A percentile compares a stretch with the other conserved stretches of the same genome.
phyloP scores from a whole-genome alignment of 306 rosid genomes.

The cucumber (Cucumis sativus) region Cucumber_9930_V3 NC_026658.2:5642501-5643000 shows the following conservation, averaged over 20 bases:
- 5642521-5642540: slow-evolving; percentile 20
- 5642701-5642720: slow-evolving; percentile 25
- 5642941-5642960: not conserved
- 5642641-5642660: slow-evolving; percentile 94
- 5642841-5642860: not conserved
- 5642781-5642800: not conserved
- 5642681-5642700: slow-evolving; percentile 91
- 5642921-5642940: not conserved
- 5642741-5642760: not conserved
- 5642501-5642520: not conserved
- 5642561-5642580: slow-evolving; percentile 25
- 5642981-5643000: not conserved
- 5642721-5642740: not conserved
- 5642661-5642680: slow-evolving; percentile 85
- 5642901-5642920: not conserved
- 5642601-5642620: slow-evolving; percentile 91
- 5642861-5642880: not conserved
- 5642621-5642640: slow-evolving; percentile 93
- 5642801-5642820: not conserved
- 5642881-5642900: not conserved
- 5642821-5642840: not conserved
- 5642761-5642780: not conserved
- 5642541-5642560: slow-evolving; percentile 38
- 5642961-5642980: not conserved
- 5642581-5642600: slow-evolving; percentile 74